Conservation (phyloP, 2,329 filamentous ascomycete species). For the Paraphaeosphaeria sporulosa region DNA sequence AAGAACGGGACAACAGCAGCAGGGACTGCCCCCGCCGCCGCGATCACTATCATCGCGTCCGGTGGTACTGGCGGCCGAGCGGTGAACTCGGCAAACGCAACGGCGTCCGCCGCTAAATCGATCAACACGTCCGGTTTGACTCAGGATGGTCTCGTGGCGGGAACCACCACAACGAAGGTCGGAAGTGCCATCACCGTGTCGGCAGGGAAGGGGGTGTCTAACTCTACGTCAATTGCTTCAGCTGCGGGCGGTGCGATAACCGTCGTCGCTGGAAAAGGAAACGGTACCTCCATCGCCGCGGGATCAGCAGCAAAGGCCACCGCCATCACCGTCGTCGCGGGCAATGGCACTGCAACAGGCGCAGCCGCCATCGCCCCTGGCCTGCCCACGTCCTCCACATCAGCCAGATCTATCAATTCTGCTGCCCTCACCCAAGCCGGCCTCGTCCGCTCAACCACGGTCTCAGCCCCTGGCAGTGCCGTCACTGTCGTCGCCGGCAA, state of each 20-base stretch:
- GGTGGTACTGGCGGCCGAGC: background rate
- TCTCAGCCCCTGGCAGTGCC: conserved; percentile 2
- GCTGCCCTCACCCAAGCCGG: conserved; percentile 19
- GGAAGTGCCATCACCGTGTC: conserved; percentile 19
- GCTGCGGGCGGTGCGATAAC: conserved; percentile 1
- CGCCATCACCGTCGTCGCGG: conserved; percentile 18
- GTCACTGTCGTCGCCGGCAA: conserved; percentile 33
- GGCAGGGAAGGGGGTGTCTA: background rate
- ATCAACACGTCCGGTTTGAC: conserved; percentile 5
- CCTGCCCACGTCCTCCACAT: conserved; percentile 11
- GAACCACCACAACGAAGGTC: conserved; percentile 27
- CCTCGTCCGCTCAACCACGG: conserved; percentile 17
- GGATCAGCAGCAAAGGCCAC: conserved; percentile 5
- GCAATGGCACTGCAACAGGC: conserved; percentile 7
- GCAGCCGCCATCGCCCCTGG: conserved; percentile 17
- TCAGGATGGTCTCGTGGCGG: conserved; percentile 27
- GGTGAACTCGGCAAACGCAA: conserved; percentile 2
- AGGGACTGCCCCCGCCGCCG: background rate
- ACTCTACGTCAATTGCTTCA: conserved; percentile 13
- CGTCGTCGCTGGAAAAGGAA: conserved; percentile 17
- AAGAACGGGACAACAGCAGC: background rate
- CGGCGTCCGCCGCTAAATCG: background rate
- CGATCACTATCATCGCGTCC: conserved; percentile 8
- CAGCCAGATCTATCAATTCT: conserved; percentile 15
- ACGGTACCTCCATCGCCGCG: conserved; percentile 5